Base-by-base conservation (phyloP, 2,329 filamentous ascomycete species). In the Arthrobotrys iridis region DNA sequence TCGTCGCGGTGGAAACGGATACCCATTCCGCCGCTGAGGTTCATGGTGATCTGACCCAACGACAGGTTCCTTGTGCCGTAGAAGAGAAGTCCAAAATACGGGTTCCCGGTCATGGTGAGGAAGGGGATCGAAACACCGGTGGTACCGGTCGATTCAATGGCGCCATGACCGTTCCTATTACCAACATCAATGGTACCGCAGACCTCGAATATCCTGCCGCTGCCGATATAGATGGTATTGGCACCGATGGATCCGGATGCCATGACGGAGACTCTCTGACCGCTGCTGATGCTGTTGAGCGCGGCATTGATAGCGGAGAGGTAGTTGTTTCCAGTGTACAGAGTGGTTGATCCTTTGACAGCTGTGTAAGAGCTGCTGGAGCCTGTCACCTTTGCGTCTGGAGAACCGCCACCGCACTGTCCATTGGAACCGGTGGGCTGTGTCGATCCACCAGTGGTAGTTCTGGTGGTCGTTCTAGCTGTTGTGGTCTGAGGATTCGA, bases 1-100 rank as follows among this genome's bases (percentile, higher is more conserved):
- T 80, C 77, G 80, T 88, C 87, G 30, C 86, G 85, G 43, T 88
- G 86, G 77, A 88, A 88, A 2, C 86, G 85, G 77, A 88, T 87
- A 3, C 85, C 86, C 28, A 88, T 75, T 0, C 87, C 86, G 3
- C 84, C 84, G 76, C 82, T 85, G 8, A 88, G 83, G 77, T 87
- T 86, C 84, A 88, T 84, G 24, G 81, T 87, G 74, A 88, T 86
- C 3, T 83, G 78, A 24, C 87, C 87, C 0, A 88, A 83, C 0
- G 77, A 79, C 1, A 88, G 81, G 76, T 84, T 82, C 11, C 80
- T 81, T 0, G 84, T 85, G 10, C 87, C 87, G 26, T 83, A 87
- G 82, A 88, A 87, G 10, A 85, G 84, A 57, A 88, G 78, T 1
- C 86, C 86, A 65, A 88, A 88, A 80, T 88, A 88, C 0, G 86